Evolutionary conservation across 2,329 filamentous ascomycete species (phyloP).

Genomic region (Hymenoscyphus albidus): DNA sequence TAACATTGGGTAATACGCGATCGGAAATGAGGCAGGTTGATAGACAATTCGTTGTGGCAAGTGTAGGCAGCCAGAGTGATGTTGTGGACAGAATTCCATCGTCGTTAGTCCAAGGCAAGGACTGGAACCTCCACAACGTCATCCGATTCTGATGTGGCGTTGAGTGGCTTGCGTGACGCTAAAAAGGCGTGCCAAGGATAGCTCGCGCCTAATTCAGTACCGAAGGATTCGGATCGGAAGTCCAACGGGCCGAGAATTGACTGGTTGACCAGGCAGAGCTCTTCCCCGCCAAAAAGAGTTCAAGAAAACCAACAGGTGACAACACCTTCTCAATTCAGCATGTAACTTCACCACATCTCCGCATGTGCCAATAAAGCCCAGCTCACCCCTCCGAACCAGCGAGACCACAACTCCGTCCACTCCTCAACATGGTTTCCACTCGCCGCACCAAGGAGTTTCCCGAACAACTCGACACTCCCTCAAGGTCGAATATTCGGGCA

Average conservation of each 20-base stretch:
- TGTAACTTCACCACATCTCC: not conserved
- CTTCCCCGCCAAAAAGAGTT: not conserved
- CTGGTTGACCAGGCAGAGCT: not conserved
- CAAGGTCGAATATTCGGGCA: constrained; percentile 19
- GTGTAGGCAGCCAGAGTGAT: constrained; percentile 14
- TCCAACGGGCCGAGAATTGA: not conserved
- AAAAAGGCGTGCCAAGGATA: not conserved
- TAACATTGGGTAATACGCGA: constrained; percentile 22
- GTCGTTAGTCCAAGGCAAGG: not conserved
- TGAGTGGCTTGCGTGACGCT: not conserved
- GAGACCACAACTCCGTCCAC: not conserved
- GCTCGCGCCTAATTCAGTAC: not conserved
- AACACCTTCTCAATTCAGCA: constrained; percentile 5
- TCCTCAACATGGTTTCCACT: constrained; percentile 49
- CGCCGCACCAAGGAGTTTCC: constrained; percentile 49
- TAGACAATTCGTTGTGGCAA: not conserved
- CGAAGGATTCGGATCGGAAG: not conserved
- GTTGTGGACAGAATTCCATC: constrained; percentile 20
- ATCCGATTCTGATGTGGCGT: not conserved
- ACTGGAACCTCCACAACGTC: not conserved
- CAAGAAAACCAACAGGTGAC: no score
- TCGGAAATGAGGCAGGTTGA: constrained; percentile 8
- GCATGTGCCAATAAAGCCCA: not conserved
- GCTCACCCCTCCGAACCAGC: not conserved
- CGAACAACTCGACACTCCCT: constrained; percentile 28